A percentile compares a stretch with the other conserved stretches of the same genome.
phyloP scores from a whole-genome alignment of 495 filamentous ascomycete genomes.

The Penicillium turbatum region DNA sequence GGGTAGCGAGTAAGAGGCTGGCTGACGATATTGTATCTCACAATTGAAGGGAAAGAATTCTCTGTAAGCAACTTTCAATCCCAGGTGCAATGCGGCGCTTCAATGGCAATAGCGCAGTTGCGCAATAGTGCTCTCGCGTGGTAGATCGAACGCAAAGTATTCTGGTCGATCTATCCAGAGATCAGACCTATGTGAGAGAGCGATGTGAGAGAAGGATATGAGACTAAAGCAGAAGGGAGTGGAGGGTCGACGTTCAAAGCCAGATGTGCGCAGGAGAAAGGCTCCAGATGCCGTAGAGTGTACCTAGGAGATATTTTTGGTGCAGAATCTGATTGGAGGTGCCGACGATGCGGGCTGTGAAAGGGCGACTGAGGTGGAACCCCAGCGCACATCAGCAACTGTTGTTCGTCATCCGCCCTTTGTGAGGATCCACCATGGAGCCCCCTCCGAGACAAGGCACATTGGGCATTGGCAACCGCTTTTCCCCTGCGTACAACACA shows the following conservation, averaged over 20 bases:
- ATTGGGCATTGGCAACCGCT: background rate
- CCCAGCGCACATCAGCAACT: constrained; percentile 7
- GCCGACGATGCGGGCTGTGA: constrained; percentile 10
- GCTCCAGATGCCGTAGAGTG: constrained; percentile 1
- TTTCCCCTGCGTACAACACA: constrained; percentile 4
- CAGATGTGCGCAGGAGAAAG: background rate
- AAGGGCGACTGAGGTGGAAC: constrained; percentile 18
- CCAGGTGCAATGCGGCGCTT: background rate
- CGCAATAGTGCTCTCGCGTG: background rate
- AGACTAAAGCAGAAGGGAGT: background rate
- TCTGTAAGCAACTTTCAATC: background rate
- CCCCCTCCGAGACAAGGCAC: constrained; percentile 13
- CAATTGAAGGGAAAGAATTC: no score
- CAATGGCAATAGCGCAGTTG: background rate
- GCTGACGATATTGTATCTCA: no score
- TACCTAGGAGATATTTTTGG: constrained; percentile 30
- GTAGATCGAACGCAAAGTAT: background rate
- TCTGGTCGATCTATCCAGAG: constrained; percentile 3
- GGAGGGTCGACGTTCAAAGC: background rate
- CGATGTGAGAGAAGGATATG: background rate
- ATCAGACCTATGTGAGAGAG: background rate
- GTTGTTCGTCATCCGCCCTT: constrained; percentile 20
- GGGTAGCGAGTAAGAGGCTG: background rate
- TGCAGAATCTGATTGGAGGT: constrained; percentile 23
- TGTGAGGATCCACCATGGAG: constrained; percentile 17